Conservation (phyloP, 345 rosid genomes). For the Eutrema yunnanense region DNA sequence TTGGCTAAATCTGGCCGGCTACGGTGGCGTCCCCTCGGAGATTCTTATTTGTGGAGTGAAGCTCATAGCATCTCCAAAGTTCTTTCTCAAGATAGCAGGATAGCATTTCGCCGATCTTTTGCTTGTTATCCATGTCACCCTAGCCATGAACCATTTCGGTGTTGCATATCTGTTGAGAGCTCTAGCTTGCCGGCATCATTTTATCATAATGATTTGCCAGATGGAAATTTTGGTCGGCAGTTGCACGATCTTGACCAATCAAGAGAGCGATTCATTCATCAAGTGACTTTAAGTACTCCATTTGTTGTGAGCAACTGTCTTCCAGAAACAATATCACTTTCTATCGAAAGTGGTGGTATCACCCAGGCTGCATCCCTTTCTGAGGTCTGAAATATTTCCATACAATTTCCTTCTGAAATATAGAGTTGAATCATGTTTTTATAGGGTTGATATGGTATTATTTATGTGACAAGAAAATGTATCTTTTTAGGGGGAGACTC, state of each 20-base stretch:
- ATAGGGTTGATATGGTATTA: slow-evolving; percentile 2
- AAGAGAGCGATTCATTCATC: slow-evolving; percentile 52
- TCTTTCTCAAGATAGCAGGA: slow-evolving; percentile 69
- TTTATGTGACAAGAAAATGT: neutral
- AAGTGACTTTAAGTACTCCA: slow-evolving; percentile 70
- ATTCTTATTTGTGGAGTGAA: slow-evolving; percentile 90
- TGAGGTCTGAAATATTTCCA: slow-evolving; percentile 54
- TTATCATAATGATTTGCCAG: slow-evolving; percentile 26
- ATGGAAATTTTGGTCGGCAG: slow-evolving; percentile 28
- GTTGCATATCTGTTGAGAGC: slow-evolving; percentile 70
- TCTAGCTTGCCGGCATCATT: slow-evolving; percentile 47
- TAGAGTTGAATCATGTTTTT: slow-evolving; percentile 11
- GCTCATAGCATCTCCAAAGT: slow-evolving; percentile 67
- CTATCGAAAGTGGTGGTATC: slow-evolving; percentile 70
- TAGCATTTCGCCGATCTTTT: slow-evolving; percentile 74
- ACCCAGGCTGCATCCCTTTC: slow-evolving; percentile 53
- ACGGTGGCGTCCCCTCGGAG: slow-evolving; percentile 88
- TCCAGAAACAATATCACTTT: slow-evolving; percentile 61
- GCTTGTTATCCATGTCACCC: slow-evolving; percentile 94
- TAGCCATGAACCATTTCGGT: slow-evolving; percentile 80
- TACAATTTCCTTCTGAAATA: slow-evolving; percentile 11
- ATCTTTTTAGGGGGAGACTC: slow-evolving; percentile 52
- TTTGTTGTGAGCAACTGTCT: slow-evolving; percentile 66
- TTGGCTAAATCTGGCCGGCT: slow-evolving; percentile 86
- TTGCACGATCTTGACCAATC: slow-evolving; percentile 35